Base-by-base conservation (phyloP, 306 rosid genomes). In the Mimosa pudica region DNA sequence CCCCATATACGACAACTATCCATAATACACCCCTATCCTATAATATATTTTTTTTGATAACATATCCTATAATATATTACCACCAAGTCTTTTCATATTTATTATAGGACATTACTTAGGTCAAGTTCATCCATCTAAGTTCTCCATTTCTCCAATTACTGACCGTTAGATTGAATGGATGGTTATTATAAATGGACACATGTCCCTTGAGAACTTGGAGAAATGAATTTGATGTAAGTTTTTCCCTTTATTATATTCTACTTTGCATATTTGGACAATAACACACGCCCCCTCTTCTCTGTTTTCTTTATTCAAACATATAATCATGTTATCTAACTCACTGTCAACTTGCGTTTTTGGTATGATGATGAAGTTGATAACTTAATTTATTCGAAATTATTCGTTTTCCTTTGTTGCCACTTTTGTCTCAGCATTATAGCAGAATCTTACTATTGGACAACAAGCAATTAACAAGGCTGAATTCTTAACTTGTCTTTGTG, bases 1-100 rank as follows among this genome's bases (percentile, higher is more conserved):
- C 77, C 79, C 18, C 82, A 70, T 38, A 80, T 35, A 79, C 76
- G 90, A 88, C 90, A 88, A 80, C 57, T 17, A 46, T 11, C 3
- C 42, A 38, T 38, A 38, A 38, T 38, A 77, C 67, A 62, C 33
- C 49, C 75, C 41, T 41, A 49, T 24, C 16, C 16, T 14, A 16
- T 16, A 16, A 48, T 65, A 55, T 24, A 24, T 24, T 24, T 24
- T 24, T 24, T 24, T 24, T 24, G 30, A 24, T 24, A 24, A 24
- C 30, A 24, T 24, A 24, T 24, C 30, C 30, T 24, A 24, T 38
- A 38, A 38, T 38, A 38, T 38, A 38, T 38, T 10, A 52, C 4
- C n/a, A 4, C 17, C 36, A 57, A 30, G n/a, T 81, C 61, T 74
- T 77, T 49, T 58, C 48, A 52, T 38, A 2, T 70, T 70, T 45